Base-by-base conservation (phyloP, 2,329 filamentous ascomycete species). In the Colletotrichum sp. region DNA sequence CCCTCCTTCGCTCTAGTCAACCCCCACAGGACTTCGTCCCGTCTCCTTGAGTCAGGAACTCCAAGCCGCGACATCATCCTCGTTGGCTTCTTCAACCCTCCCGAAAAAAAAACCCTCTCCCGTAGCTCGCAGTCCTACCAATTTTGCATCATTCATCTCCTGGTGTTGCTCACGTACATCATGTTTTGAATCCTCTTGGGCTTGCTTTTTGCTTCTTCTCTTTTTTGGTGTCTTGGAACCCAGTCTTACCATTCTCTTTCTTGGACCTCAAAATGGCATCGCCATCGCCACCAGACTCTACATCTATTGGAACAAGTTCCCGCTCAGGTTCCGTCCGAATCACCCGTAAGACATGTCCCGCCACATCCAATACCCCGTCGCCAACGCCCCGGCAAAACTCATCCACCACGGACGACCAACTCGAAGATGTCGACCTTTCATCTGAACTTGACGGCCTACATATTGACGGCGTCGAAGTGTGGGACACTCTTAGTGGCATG, bases 161-260 rank as follows among this genome's bases (percentile, higher is more conserved):
- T 72, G 76, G 63, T 72, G 76, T 76, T 78, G 74, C 75, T 78
- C 74, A 67, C 59, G 78, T 82, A 78, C 81, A 86, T 83, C 80
- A 87, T 87, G 85, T 81, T 84, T 85, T 85, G 85, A 84, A 80
- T 80, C 78, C 71, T 79, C 71, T 43, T 66, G 72, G 69, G 73
- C 77, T 75, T 74, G 76, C 74, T 82, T 80, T 82, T 80, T 82
- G 80, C 74, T 76, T 76, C 73, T 61, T 79, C 78, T 83, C 78
- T 83, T 80, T 85, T 85, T 86, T 84, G 84, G 83, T 83, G 82
- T 85, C 85, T 88, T 88, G 86, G 85, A 84, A 83, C 82, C 81
- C 72, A 80, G 82, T 82, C 80, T 83, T 83, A 82, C 80, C 74
- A 48, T 48, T 77, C 78, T 80, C 76, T 81, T 80, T 80, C 79